Conservation (phyloP, 768 basidiomycete species). For the Serendipita sp. region DNA sequence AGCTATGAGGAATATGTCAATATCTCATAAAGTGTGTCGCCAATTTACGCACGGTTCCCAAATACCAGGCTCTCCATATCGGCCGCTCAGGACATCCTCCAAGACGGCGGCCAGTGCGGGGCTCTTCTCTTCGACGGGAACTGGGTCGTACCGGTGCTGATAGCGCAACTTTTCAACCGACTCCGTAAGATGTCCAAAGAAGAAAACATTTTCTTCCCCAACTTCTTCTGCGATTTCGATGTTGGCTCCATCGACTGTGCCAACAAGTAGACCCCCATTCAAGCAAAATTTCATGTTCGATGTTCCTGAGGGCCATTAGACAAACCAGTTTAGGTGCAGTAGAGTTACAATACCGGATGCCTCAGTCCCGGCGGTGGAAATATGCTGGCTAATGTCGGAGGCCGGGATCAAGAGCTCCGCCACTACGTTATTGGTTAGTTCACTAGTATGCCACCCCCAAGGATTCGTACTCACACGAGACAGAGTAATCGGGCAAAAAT, state of each 20-base stretch:
- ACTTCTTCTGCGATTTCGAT: slow-evolving; percentile 96
- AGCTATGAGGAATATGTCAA: slow-evolving; percentile 22
- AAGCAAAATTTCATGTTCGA: slow-evolving; percentile 84
- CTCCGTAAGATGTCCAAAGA: slow-evolving; percentile 79
- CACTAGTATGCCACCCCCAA: background rate
- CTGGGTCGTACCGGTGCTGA: slow-evolving; percentile 70
- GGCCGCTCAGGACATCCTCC: slow-evolving; percentile 55
- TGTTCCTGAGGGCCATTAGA: slow-evolving; percentile 34
- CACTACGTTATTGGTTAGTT: slow-evolving; percentile 29
- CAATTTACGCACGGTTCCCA: slow-evolving; percentile 64
- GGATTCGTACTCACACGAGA: slow-evolving; percentile 8
- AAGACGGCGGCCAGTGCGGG: slow-evolving; percentile 68
- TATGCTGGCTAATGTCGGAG: slow-evolving; percentile 89
- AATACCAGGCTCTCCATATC: slow-evolving; percentile 64
- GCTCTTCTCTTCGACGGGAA: slow-evolving; percentile 69
- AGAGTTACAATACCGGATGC: slow-evolving; percentile 17
- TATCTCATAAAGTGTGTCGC: slow-evolving; percentile 9
- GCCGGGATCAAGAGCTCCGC: slow-evolving; percentile 82
- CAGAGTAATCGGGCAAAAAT: slow-evolving; percentile 95
- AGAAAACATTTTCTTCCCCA: slow-evolving; percentile 86
- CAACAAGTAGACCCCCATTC: slow-evolving; percentile 78
- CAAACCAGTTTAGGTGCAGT: slow-evolving; percentile 11
- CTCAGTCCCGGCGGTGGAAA: slow-evolving; percentile 94
- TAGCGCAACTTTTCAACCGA: slow-evolving; percentile 77
- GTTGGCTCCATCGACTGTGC: slow-evolving; percentile 73